Evolutionary conservation across 2,329 filamentous ascomycete genomes (phyloP).

Genomic region (Dactylellina leptospora): DNA sequence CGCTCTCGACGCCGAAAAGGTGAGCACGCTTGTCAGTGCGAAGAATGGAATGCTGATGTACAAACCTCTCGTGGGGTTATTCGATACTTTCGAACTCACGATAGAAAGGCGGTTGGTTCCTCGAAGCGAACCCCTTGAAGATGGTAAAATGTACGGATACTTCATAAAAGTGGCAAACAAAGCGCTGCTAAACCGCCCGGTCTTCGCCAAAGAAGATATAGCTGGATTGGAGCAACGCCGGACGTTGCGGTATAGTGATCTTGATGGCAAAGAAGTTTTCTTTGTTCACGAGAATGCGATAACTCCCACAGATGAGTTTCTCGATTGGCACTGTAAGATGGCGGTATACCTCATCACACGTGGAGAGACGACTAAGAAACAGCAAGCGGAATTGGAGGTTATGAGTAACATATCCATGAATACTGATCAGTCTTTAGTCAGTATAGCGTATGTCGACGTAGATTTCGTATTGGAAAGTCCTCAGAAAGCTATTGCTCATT

Average conservation of each 20-base stretch:
- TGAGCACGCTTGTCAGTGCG: slow-evolving; percentile 3
- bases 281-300: slow-evolving; percentile 1
- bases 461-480: no score
- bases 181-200: background rate
- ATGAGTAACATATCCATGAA: background rate
- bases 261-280: slow-evolving; percentile 16
- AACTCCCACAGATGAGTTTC: slow-evolving; percentile 8
- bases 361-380: background rate
- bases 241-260: slow-evolving; percentile 14
- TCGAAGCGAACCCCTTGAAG: background rate
- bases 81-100: slow-evolving; percentile 20
- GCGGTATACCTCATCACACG: background rate
- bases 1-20: background rate
- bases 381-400: background rate
- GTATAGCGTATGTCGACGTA: no score
- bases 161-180: slow-evolving; percentile 6
- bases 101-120: background rate
- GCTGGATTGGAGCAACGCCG: slow-evolving; percentile 8
- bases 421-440: no score
- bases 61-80: slow-evolving; percentile 17
- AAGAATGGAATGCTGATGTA: slow-evolving; percentile 19
- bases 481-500: no score
- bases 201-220: slow-evolving; percentile 25
- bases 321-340: slow-evolving; percentile 12
- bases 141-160: background rate